Conservation (phyloP, 139 green algal genomes). For the Closterium sp. region DNA sequence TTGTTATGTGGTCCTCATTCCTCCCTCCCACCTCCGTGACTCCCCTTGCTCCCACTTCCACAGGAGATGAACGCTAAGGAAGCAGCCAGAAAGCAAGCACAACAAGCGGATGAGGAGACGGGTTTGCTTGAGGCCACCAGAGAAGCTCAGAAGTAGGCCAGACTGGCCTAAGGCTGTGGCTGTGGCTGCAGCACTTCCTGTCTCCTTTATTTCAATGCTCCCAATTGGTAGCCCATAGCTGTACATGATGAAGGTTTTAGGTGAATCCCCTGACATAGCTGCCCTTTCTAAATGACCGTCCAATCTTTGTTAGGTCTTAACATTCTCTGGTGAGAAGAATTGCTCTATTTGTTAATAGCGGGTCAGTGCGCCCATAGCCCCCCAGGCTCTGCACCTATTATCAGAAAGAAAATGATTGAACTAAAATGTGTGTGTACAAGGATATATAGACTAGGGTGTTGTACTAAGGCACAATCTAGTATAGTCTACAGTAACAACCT, state of each 20-base stretch:
- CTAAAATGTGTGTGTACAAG: too few relatives aligned
- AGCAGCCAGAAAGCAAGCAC: conserved; percentile 12
- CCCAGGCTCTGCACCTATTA: too few relatives aligned
- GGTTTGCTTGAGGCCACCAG: not conserved
- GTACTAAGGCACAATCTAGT: too few relatives aligned
- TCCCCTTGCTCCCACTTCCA: not conserved
- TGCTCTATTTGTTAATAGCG: too few relatives aligned
- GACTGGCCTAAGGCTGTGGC: not conserved
- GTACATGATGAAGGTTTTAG: not conserved
- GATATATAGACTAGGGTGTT: too few relatives aligned
- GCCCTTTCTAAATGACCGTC: too few relatives aligned
- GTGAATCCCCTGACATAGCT: not conserved
- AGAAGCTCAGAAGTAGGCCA: not conserved
- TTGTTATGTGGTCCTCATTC: not conserved
- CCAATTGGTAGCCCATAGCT: not conserved
- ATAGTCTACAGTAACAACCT: too few relatives aligned
- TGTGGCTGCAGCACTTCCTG: not conserved
- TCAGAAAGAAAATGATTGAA: too few relatives aligned
- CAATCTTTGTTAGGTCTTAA: too few relatives aligned
- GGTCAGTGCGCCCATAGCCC: too few relatives aligned
- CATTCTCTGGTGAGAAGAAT: too few relatives aligned
- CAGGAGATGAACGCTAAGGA: conserved; percentile 37
- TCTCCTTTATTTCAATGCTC: not conserved
- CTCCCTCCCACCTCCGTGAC: not conserved
- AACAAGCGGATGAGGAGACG: conserved; percentile 17